These are phyloP conservation scores for Domatiomyces globalis DNA, from an alignment of 2,329 filamentous ascomycete genomes.

Conservation along the genomic window DNA sequence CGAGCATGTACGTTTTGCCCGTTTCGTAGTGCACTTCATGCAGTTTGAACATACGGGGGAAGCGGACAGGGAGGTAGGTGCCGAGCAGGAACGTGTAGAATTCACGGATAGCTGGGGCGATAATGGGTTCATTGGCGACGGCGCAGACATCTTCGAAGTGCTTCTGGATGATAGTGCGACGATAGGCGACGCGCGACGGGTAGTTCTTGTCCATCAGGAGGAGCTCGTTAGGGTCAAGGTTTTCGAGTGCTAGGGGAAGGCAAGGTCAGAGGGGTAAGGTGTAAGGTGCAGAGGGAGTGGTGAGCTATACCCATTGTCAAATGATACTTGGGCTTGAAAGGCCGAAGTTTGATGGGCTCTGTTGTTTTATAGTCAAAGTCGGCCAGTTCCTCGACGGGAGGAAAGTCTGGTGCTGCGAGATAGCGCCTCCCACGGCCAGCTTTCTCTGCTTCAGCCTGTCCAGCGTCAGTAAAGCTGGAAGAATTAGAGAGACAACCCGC, in stretches of 20 bases:
- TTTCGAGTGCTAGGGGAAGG: constrained; percentile 36
- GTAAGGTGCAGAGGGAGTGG: not conserved
- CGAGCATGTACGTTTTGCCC: constrained; percentile 21
- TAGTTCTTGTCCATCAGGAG: constrained; percentile 48
- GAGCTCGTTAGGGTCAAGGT: constrained; percentile 38
- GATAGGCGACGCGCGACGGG: constrained; percentile 35
- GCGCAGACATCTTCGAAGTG: constrained; percentile 30
- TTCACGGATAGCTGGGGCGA: constrained; percentile 38
- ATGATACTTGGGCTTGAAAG: constrained; percentile 48
- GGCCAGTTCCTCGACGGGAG: constrained; percentile 28
- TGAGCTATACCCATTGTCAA: constrained; percentile 45
- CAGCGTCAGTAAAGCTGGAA: not conserved
- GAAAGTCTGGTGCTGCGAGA: constrained; percentile 17
- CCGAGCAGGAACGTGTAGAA: constrained; percentile 42
- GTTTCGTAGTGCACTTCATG: constrained; percentile 20
- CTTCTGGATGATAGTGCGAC: constrained; percentile 33
- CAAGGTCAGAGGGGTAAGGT: not conserved
- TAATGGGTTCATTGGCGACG: constrained; percentile 27
- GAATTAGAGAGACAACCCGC: too few species aligned
- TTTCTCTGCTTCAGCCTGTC: constrained; percentile 3
- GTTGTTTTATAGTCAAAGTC: constrained; percentile 39
- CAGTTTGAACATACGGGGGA: constrained; percentile 39
- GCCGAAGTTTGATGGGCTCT: constrained; percentile 40
- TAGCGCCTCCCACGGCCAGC: constrained; percentile 10
- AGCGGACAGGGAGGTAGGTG: constrained; percentile 43